phyloP scores from a whole-genome alignment of 2,329 filamentous ascomycete genomes.

The Apiospora aurea region DNA sequence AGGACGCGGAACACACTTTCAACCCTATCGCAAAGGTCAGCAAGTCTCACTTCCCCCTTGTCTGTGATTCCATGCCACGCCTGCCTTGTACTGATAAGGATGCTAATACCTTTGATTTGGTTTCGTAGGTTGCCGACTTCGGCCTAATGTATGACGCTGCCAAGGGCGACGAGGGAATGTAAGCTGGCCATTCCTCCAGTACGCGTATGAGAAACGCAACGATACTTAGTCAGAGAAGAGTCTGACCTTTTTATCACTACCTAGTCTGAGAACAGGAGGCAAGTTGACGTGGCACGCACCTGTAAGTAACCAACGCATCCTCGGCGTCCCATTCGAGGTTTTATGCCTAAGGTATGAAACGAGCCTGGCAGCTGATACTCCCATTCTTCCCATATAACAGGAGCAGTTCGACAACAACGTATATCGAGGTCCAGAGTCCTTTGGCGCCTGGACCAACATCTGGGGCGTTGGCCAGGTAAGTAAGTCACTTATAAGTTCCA shows the following conservation, averaged over 20 bases:
- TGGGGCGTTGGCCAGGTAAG: not conserved
- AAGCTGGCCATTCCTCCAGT: not conserved
- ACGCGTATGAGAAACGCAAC: not conserved
- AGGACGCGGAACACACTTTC: not conserved
- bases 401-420: not conserved
- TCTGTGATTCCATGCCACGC: not conserved
- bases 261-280: not conserved
- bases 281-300: not conserved
- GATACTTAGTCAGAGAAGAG: not conserved
- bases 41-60: not conserved
- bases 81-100: not conserved
- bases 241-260: not conserved
- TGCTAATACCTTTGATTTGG: not conserved
- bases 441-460: slow-evolving; percentile 1
- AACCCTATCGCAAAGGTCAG: not conserved
- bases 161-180: not conserved
- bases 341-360: not conserved
- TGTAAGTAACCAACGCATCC: not conserved
- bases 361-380: not conserved
- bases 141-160: not conserved
- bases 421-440: not conserved
- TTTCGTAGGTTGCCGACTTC: not conserved
- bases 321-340: not conserved
- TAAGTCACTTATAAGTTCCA: not conserved
- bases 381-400: not conserved